phyloP scores from a whole-genome alignment of 345 rosid species.

The Barbarea vulgaris region DNA sequence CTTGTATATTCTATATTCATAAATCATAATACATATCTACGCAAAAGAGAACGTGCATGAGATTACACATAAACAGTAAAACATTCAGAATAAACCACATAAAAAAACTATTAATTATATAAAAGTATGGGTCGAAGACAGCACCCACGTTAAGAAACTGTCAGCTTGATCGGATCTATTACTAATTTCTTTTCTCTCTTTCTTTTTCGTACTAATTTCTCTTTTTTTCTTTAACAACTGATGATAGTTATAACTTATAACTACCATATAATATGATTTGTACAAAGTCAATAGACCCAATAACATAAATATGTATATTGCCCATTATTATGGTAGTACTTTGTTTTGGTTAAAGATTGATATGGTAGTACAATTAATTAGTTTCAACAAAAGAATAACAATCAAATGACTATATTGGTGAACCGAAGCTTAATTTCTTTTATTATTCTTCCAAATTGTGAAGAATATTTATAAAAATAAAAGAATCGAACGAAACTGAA shows the following conservation, averaged over 20 bases:
- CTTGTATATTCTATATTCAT: background rate
- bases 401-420: too few species aligned
- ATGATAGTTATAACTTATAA: too few species aligned
- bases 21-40: background rate
- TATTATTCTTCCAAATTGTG: too few species aligned
- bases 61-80: slow-evolving; percentile 8
- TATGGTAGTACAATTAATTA: too few species aligned
- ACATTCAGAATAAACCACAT: background rate
- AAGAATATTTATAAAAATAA: too few species aligned
- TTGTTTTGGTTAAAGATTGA: too few species aligned
- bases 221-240: background rate
- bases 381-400: too few species aligned
- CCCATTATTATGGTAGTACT: too few species aligned
- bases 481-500: too few species aligned
- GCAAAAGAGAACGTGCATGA: slow-evolving; percentile 34
- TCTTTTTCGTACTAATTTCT: background rate
- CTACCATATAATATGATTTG: background rate
- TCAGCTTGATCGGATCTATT: slow-evolving; percentile 30
- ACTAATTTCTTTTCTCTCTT: background rate
- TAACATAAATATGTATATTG: too few species aligned
- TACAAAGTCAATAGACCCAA: too few species aligned
- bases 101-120: background rate
- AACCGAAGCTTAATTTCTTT: too few species aligned
- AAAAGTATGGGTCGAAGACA: slow-evolving; percentile 21
- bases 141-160: slow-evolving; percentile 25